Percentiles rank a stretch among this genome's conserved stretches.
Conservation (phyloP, 225 moss, liverwort and hornwort genomes). For the Marchantia paleacea region DNA sequence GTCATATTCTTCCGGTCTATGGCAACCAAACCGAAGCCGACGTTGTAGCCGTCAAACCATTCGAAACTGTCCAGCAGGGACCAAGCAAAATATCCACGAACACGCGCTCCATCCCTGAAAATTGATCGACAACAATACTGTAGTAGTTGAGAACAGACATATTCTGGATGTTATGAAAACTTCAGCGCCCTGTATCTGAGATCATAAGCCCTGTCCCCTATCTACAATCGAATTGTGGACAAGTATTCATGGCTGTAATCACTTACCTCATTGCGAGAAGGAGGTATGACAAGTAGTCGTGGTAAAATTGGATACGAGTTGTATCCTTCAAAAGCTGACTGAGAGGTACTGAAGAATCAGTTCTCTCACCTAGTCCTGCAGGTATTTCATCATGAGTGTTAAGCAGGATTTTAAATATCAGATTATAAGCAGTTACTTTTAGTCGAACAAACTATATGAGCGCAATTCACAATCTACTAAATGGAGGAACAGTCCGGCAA, state of each 20-base stretch:
- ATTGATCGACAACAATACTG: background rate
- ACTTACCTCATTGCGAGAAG: slow-evolving; percentile 36
- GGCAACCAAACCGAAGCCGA: slow-evolving; percentile 4
- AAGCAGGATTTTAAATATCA: no score
- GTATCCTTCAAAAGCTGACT: slow-evolving; percentile 27
- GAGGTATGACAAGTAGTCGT: slow-evolving; percentile 35
- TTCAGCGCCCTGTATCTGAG: no score
- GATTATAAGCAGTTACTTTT: no score
- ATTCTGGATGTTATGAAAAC: background rate
- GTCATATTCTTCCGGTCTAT: background rate
- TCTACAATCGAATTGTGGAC: no score
- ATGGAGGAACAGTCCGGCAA: no score
- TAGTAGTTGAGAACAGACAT: background rate
- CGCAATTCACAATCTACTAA: no score
- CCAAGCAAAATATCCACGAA: slow-evolving; percentile 13
- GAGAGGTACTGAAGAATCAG: slow-evolving; percentile 9
- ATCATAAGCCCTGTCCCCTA: no score
- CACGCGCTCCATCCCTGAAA: background rate
- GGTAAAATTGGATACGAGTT: slow-evolving; percentile 37
- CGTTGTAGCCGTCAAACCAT: slow-evolving; percentile 16
- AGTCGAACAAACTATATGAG: no score
- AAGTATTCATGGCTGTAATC: background rate
- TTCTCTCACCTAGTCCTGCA: background rate
- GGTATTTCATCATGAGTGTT: background rate
- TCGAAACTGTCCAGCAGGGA: slow-evolving; percentile 19